Percentiles rank a stretch among this genome's conserved stretches.
These are phyloP conservation scores for Blastomyces gilchristii DNA, from an alignment of 2,329 filamentous ascomycete genomes.

Conservation along the genomic window DNA sequence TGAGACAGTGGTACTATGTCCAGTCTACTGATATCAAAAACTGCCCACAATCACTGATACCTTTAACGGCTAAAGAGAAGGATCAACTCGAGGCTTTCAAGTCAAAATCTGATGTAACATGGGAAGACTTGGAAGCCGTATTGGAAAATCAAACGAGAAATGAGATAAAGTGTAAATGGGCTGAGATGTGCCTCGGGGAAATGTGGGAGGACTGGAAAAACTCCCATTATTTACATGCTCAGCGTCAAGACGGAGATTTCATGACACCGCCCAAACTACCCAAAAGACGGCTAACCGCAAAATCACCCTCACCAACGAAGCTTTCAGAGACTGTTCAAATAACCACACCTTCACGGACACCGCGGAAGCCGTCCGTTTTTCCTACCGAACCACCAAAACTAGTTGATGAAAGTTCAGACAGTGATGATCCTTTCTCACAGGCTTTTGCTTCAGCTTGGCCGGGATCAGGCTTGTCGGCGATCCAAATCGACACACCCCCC, in stretches of 20 bases:
- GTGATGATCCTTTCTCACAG: slow-evolving; percentile 16
- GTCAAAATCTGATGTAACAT: slow-evolving; percentile 6
- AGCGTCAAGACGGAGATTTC: not conserved
- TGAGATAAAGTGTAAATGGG: slow-evolving; percentile 14
- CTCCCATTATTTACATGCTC: not conserved
- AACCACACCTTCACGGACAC: not conserved
- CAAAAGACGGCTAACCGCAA: not conserved
- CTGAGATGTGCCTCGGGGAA: slow-evolving; percentile 8
- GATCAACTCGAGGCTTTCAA: slow-evolving; percentile 4
- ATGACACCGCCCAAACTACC: slow-evolving; percentile 4
- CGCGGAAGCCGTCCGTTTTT: not conserved
- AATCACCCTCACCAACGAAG: not conserved
- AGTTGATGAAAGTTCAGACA: slow-evolving; percentile 9
- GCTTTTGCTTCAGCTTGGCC: slow-evolving; percentile 13
- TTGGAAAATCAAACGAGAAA: slow-evolving; percentile 10
- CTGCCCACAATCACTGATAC: not conserved
- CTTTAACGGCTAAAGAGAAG: slow-evolving; percentile 6
- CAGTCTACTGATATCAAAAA: slow-evolving; percentile 5
- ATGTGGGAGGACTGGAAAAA: slow-evolving; percentile 4
- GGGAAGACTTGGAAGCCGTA: slow-evolving; percentile 10
- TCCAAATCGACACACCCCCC: slow-evolving; percentile 15
- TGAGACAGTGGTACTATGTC: slow-evolving; percentile 15
- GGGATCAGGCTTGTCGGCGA: slow-evolving; percentile 15
- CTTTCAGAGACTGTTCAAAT: not conserved
- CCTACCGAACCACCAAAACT: not conserved